These are phyloP conservation scores for Arthroderma uncinatum DNA, from an alignment of 2,329 filamentous ascomycete species.

Conservation along the genomic window DNA sequence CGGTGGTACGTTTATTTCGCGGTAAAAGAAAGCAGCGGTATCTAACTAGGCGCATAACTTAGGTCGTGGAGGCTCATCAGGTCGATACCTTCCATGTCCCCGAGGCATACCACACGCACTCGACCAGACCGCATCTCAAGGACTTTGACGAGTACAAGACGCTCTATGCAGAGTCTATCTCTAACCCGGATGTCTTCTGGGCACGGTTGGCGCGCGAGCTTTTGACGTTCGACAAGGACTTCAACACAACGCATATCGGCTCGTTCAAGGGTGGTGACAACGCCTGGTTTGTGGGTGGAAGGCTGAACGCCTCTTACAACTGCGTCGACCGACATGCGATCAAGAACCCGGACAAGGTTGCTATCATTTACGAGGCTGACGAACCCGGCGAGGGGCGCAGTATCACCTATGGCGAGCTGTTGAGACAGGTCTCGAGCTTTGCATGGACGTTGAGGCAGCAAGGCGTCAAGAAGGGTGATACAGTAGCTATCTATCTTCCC, in stretches of 20 bases:
- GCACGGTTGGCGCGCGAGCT: constrained; percentile 73
- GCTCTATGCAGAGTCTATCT: constrained; percentile 73
- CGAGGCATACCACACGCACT: constrained; percentile 50
- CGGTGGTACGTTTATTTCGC: constrained; percentile 1
- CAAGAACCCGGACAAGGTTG: constrained; percentile 81
- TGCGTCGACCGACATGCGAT: constrained; percentile 95
- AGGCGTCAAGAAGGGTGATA: constrained; percentile 94
- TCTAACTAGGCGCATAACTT: constrained; percentile 1
- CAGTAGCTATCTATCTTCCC: constrained; percentile 90
- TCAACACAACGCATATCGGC: constrained; percentile 75
- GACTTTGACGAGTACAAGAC: constrained; percentile 52
- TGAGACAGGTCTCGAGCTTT: constrained; percentile 79
- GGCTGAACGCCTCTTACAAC: constrained; percentile 93
- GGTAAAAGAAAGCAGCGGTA: not conserved
- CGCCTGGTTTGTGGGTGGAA: constrained; percentile 90
- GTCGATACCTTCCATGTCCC: constrained; percentile 46
- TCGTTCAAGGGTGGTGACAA: constrained; percentile 68
- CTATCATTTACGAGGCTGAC: constrained; percentile 98
- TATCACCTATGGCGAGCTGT: constrained; percentile 85
- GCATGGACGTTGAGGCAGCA: constrained; percentile 86
- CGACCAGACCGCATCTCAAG: constrained; percentile 48
- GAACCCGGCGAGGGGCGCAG: constrained; percentile 76
- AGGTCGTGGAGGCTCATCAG: constrained; percentile 39
- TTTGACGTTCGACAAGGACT: constrained; percentile 81
- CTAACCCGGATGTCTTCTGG: constrained; percentile 84